These are phyloP conservation scores for Mycocalia duriaeana DNA, from an alignment of 1,284 basidiomycete genomes.

Conservation along the genomic window DNA sequence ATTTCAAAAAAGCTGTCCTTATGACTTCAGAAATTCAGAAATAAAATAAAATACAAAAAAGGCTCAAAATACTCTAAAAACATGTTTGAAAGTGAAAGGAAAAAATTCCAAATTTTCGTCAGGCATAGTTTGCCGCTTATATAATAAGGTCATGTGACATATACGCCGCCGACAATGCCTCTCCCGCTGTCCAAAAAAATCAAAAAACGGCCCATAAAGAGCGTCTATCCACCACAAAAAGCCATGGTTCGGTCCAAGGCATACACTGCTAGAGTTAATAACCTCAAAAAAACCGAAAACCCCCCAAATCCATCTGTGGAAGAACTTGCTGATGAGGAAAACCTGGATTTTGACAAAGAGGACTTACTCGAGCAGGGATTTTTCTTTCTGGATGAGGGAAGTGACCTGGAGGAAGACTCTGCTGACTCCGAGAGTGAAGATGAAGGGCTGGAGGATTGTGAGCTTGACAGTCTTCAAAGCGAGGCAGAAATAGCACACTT, in stretches of 20 bases:
- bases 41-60: not conserved
- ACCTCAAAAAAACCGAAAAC: not conserved
- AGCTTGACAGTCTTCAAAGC: not conserved
- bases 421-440: not conserved
- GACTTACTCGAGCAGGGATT: not conserved
- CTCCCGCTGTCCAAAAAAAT: not conserved
- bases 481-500: not conserved
- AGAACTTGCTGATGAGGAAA: not conserved
- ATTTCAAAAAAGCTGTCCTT: not conserved
- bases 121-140: not conserved
- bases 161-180: not conserved
- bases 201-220: not conserved
- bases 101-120: not conserved
- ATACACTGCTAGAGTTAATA: not conserved
- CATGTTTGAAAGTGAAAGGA: conserved; percentile 1
- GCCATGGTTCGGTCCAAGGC: not conserved
- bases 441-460: not conserved
- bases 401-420: not conserved
- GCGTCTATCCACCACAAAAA: not conserved
- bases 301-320: not conserved
- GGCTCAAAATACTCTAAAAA: not conserved
- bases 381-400: not conserved
- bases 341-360: not conserved
- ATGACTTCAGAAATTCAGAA: not conserved
- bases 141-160: not conserved